Base-by-base conservation (phyloP, 441 rosid genomes). In the Erodium trifolium region DNA sequence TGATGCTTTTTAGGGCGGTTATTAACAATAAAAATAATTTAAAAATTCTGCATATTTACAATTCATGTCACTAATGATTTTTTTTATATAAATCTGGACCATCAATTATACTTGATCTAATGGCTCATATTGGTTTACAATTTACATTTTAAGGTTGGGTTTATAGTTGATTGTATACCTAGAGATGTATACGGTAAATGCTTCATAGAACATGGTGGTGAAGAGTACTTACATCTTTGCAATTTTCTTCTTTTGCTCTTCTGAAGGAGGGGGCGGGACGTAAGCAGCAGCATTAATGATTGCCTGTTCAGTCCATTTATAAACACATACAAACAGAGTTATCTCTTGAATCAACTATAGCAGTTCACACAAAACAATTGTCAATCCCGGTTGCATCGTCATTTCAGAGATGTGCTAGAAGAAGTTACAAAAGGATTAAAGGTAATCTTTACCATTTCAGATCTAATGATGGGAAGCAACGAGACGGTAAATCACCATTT, bases 191-290 rank as follows among this genome's bases (percentile, higher is more conserved):
- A 23, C 0, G 6, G 13, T 17, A 53, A n/a, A 53, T 53, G 60
- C 19, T 16, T 16, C 8, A 53, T 17, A 53, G 2, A 37, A 66
- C 39, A 62, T 12, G 17, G 5, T 66, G 47, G 60, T 27, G 65
- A 55, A 8, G 8, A 73, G 67, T 55, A 68, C 91, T 81, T 73
- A 88, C 94, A 92, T 65, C 78, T 87, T 88, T 13, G 87, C 90
- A 39, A 91, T 87, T 71, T 84, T 93, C 84, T 94, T 94, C 86
- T 92, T 93, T 78, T 92, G 92, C 79, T 94, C 99, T 82, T 94
- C 97, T 31, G 98, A 85, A 66, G 99, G 99, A 71, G 98, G 97
- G 0, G 98, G 99, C 6, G 98, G 97, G 66, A 93, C 92, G 69
- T 89, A 91, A 12, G 96, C 77, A 65, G 97, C 94, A 55, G 89